A percentile compares a stretch with the other conserved stretches of the same genome.
phyloP scores from a whole-genome alignment of 345 rosid species.

The Linum trigynum region DNA sequence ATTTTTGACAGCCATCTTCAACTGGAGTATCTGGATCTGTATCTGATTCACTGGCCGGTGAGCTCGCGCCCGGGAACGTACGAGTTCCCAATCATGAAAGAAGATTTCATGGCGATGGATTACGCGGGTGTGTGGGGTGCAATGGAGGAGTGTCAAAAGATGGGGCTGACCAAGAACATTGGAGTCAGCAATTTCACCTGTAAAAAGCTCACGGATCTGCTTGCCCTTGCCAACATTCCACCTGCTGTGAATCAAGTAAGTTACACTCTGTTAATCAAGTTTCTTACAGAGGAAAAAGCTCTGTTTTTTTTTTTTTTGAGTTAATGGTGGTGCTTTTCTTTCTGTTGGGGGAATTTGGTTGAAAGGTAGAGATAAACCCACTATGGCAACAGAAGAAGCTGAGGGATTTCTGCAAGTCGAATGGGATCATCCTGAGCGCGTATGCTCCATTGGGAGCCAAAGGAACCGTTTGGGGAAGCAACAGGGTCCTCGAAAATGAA shows the following conservation, averaged over 20 bases:
- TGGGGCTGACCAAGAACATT: constrained; percentile 59
- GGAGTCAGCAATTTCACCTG: constrained; percentile 81
- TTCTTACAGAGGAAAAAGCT: too few species aligned
- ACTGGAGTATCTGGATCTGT: constrained; percentile 63
- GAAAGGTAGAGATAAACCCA: constrained; percentile 82
- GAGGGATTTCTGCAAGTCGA: constrained; percentile 46
- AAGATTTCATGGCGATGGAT: constrained; percentile 56
- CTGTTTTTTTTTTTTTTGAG: too few species aligned
- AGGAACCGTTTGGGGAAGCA: constrained; percentile 62
- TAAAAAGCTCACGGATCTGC: constrained; percentile 52
- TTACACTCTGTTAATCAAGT: too few species aligned
- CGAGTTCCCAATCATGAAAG: constrained; percentile 59
- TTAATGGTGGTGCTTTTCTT: too few species aligned
- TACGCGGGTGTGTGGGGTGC: constrained; percentile 56
- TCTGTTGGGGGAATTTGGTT: background rate
- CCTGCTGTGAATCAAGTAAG: constrained; percentile 75
- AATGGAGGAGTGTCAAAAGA: constrained; percentile 64
- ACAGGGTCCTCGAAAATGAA: constrained; percentile 49
- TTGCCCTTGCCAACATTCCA: constrained; percentile 53
- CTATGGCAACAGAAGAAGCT: constrained; percentile 68
- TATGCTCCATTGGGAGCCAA: constrained; percentile 56
- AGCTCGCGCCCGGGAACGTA: constrained; percentile 51
- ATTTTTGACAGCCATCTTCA: constrained; percentile 43
- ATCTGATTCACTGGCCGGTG: constrained; percentile 80
- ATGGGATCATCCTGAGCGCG: constrained; percentile 47